Evolutionary conservation across 805 yeast genomes (phyloP).

Genomic region (Kodamaea laetipori): DNA sequence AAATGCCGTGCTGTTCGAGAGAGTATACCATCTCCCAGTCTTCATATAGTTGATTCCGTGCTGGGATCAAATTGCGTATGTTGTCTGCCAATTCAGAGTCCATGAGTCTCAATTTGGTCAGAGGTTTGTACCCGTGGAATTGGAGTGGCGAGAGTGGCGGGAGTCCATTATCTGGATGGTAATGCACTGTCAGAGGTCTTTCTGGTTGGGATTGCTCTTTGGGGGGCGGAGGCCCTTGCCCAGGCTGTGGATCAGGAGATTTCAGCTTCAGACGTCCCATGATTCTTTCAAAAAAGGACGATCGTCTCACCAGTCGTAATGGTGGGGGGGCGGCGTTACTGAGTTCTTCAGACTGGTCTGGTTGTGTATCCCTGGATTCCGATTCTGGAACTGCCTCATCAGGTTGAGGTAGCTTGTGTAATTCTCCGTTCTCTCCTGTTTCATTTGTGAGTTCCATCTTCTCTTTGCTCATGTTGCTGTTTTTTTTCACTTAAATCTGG

Average conservation of each 20-base stretch:
- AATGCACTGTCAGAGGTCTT: too few relatives aligned
- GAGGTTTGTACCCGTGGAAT: constrained; percentile 59
- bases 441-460: not conserved
- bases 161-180: too few relatives aligned
- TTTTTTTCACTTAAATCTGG: too few relatives aligned
- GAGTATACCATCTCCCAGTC: constrained; percentile 80
- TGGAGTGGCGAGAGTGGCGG: constrained; percentile 58
- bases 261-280: constrained; percentile 5
- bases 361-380: not conserved
- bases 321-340: not conserved
- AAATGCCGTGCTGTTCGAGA: constrained; percentile 91
- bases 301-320: constrained; percentile 4
- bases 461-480: not conserved
- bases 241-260: not conserved
- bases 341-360: not conserved
- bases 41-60: constrained; percentile 73
- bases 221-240: constrained; percentile 3
- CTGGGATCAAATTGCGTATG: constrained; percentile 70
- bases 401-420: too few relatives aligned
- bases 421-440: not conserved
- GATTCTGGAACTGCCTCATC: too few relatives aligned
- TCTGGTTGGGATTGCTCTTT: too few relatives aligned
- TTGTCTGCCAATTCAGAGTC: constrained; percentile 70
- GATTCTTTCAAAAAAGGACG: constrained; percentile 7
- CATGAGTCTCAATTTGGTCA: constrained; percentile 62